A percentile compares a stretch with the other conserved stretches of the same genome.
Evolutionary conservation across 2,329 filamentous ascomycete genomes (phyloP).

Genomic region (Aspergillus unguis): DNA sequence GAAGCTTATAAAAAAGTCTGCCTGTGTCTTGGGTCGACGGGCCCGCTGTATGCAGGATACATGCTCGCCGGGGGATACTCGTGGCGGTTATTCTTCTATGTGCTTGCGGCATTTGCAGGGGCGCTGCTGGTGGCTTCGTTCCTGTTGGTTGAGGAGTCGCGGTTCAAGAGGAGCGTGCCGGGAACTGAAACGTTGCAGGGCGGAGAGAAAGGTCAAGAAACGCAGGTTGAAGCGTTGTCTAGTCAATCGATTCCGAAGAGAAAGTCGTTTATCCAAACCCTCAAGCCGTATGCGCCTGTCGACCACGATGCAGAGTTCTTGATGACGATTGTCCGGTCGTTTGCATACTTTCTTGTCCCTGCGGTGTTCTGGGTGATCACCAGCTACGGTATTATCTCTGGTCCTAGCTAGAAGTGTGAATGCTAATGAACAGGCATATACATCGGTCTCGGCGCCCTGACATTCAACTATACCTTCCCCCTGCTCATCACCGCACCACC

Average conservation of each 20-base stretch:
- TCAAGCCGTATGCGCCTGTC: conserved; percentile 45
- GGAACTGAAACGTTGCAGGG: too few relatives aligned
- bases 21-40: conserved; percentile 55
- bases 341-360: conserved; percentile 49
- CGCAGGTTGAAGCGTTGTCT: not conserved
- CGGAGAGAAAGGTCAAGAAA: not conserved
- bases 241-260: conserved; percentile 28
- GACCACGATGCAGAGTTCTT: conserved; percentile 46
- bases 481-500: conserved; percentile 45
- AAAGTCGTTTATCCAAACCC: conserved; percentile 42
- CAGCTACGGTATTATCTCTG: conserved; percentile 41
- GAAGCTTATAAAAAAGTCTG: conserved; percentile 38
- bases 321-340: conserved; percentile 45
- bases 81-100: conserved; percentile 62
- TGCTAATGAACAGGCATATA: conserved; percentile 35
- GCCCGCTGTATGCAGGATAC: conserved; percentile 58
- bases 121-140: conserved; percentile 48
- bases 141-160: conserved; percentile 60
- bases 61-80: conserved; percentile 59
- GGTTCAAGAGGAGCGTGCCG: conserved; percentile 36
- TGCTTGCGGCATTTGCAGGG: conserved; percentile 54
- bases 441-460: conserved; percentile 49
- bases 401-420: not conserved
- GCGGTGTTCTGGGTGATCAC: conserved; percentile 51
- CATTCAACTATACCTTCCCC: conserved; percentile 52